phyloP scores from a whole-genome alignment of 192 early-diverging fungal genomes.

The Spinellus fusiger region DNA sequence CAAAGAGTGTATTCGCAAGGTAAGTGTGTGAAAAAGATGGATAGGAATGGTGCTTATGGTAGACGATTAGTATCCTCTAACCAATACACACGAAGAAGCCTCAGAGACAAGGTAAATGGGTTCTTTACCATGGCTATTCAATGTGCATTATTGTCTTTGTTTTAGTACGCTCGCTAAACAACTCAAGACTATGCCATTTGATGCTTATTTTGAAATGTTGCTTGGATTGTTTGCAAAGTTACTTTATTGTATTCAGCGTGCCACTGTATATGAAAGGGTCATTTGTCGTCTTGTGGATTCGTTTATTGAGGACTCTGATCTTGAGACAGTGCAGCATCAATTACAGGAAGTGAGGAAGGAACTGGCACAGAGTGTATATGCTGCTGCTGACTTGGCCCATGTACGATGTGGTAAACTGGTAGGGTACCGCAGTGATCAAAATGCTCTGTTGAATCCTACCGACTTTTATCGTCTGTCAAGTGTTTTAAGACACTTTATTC shows the following conservation, averaged over 20 bases:
- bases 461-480: constrained; percentile 84
- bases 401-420: constrained; percentile 84
- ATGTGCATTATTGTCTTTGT: background rate
- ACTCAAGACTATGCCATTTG: constrained; percentile 75
- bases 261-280: constrained; percentile 65
- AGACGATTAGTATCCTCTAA: no score
- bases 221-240: constrained; percentile 70
- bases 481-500: constrained; percentile 79
- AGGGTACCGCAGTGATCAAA: constrained; percentile 83
- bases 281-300: constrained; percentile 58
- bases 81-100: no score
- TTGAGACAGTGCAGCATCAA: background rate
- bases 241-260: constrained; percentile 66
- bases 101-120: no score
- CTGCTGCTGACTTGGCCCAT: constrained; percentile 82
- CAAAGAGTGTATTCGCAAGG: constrained; percentile 70
- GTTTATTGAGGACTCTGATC: constrained; percentile 15
- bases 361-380: constrained; percentile 42
- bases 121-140: no score
- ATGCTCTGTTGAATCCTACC: constrained; percentile 75
- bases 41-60: background rate
- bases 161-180: constrained; percentile 53
- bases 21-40: constrained; percentile 24
- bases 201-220: constrained; percentile 76
- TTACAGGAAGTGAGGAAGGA: constrained; percentile 1